Evolutionary conservation across 2,329 filamentous ascomycete genomes (phyloP), one percentile per base, ranked within the genome.

Genomic region (Fusarium concolor): DNA sequence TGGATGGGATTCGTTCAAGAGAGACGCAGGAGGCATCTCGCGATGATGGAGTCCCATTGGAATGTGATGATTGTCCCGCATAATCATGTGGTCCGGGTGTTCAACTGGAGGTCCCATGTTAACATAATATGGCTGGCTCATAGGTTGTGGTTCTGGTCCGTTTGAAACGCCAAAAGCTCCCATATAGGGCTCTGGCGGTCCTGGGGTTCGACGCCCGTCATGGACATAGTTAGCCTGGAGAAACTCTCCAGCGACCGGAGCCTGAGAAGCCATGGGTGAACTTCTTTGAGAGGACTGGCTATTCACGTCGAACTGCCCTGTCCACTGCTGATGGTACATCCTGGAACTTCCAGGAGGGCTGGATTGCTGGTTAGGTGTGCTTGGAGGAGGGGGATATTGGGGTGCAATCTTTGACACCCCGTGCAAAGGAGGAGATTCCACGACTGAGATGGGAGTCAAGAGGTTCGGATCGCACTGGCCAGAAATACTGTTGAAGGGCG

Each of bases 391-490:
- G 44, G 71, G 80, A 64, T 83, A 84, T 28, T 78, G 75, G 58
- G 77, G 75, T 70, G 79, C 76, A 47, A 79, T 76, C 67, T 84
- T 84, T 54, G 76, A 75, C 51, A 77, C 78, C 56, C 85, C 82
- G 53, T 80, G 78, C 42, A 85, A 69, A 47, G 82, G 81, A 53
- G 85, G 85, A 31, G 85, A 87, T 28, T 77, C 80, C 56, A 79
- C 78, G 46, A 78, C 78, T 45, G 85, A 86, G n/a, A 82, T 81
- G 26, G 85, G 85, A n/a, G 85, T 86, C 47, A 85, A 76, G 56
- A 86, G 77, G 43, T 77, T 79, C 37, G 80, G 74, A 65, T 85
- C 83, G 76, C 79, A 81, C 64, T 77, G 71, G 72, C 73, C 53
- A 68, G 75, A 64, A 71, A 77, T 51, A 31, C 47, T 70, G 62